A percentile compares a stretch with the other conserved stretches of the same genome.
phyloP scores from a whole-genome alignment of 2,329 filamentous ascomycete genomes.

The Paecilomyces sp. region DNA sequence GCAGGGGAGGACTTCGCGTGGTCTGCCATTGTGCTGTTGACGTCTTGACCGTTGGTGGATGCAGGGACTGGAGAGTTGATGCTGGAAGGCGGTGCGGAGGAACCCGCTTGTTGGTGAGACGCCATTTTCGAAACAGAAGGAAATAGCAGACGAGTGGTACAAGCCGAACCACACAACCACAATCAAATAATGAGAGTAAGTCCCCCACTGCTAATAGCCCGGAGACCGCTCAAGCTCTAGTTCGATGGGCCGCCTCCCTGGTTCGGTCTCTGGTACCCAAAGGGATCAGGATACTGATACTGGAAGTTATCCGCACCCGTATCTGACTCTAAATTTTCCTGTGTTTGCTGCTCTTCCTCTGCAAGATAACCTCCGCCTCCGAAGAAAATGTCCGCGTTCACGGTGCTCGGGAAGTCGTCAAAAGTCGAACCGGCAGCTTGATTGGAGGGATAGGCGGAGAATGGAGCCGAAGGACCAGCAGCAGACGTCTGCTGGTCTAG shows the following conservation, averaged over 20 bases:
- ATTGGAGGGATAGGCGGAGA: background rate
- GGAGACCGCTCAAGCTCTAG: background rate
- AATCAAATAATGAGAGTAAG: background rate
- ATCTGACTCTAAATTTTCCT: background rate
- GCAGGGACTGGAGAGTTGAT: conserved; percentile 27
- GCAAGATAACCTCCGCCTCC: no score
- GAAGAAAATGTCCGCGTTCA: no score
- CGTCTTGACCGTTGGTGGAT: conserved; percentile 20
- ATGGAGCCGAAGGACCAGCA: background rate
- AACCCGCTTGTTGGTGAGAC: conserved; percentile 23
- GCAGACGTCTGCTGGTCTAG: background rate
- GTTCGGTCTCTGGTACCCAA: background rate
- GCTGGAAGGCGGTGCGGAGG: conserved; percentile 28
- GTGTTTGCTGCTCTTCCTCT: background rate
- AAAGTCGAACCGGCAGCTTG: background rate
- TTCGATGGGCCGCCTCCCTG: background rate
- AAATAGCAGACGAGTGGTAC: conserved; percentile 2
- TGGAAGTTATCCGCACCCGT: background rate
- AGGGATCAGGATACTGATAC: background rate
- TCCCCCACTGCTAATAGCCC: background rate
- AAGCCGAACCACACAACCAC: background rate
- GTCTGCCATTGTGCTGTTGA: conserved; percentile 21
- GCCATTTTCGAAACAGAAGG: conserved; percentile 16
- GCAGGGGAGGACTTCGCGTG: conserved; percentile 25
- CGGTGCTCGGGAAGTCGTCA: background rate